phyloP scores from a whole-genome alignment of 2,329 filamentous ascomycete genomes.

The Alternaria conjuncta region DNA sequence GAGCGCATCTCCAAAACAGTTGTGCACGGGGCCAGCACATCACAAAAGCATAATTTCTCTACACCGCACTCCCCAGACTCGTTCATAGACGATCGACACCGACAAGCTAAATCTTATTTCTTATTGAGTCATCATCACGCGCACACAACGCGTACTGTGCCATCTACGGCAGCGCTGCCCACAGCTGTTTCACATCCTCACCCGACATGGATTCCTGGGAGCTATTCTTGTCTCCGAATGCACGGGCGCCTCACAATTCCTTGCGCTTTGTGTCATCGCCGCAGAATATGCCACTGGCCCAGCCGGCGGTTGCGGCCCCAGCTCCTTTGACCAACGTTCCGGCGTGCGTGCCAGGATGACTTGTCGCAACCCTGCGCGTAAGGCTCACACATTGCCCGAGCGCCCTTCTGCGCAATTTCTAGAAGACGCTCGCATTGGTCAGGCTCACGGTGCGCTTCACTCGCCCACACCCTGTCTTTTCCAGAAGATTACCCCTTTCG shows the following conservation, averaged over 20 bases:
- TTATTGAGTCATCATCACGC: not conserved
- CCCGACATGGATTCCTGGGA: slow-evolving; percentile 26
- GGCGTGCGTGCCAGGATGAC: slow-evolving; percentile 30
- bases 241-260: slow-evolving; percentile 39
- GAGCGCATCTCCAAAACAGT: slow-evolving; percentile 6
- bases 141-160: slow-evolving; percentile 16
- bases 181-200: slow-evolving; percentile 42
- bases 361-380: slow-evolving; percentile 34
- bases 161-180: slow-evolving; percentile 35
- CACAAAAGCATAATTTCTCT: slow-evolving; percentile 6
- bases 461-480: slow-evolving; percentile 42
- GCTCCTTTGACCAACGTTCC: slow-evolving; percentile 35
- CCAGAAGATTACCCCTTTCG: slow-evolving; percentile 48
- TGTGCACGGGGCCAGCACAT: slow-evolving; percentile 13
- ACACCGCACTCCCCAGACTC: not conserved
- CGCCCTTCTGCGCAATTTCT: slow-evolving; percentile 47
- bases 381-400: slow-evolving; percentile 36
- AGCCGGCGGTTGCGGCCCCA: slow-evolving; percentile 38
- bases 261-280: slow-evolving; percentile 29
- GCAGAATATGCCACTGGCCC: slow-evolving; percentile 28
- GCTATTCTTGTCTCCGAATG: slow-evolving; percentile 41
- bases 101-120: slow-evolving; percentile 4
- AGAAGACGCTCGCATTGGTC: slow-evolving; percentile 35
- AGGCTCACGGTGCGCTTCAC: slow-evolving; percentile 32
- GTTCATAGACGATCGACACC: slow-evolving; percentile 1